Base-by-base conservation (phyloP, 768 basidiomycete species). In the Suillus ampliporus region DNA sequence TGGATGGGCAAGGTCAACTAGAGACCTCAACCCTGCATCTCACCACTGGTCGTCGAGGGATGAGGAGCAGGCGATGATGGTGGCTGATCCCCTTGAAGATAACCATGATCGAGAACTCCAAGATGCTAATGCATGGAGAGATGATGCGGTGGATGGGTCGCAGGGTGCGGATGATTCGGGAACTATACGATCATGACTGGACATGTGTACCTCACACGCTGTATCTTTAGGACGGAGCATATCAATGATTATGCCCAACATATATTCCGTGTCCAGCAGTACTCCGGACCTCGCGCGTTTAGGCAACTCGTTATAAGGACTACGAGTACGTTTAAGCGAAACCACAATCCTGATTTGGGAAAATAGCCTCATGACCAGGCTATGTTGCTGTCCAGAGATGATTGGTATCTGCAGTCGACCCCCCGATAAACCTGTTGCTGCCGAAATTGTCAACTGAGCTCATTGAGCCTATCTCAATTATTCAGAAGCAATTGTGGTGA, bases 1-100 rank as follows among this genome's bases (percentile, higher is more conserved):
- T 62, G 67, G 68, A 52, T 70, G 73, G 47, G 52, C 61, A 23
- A 28, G 34, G 19, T 58, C 64, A 44, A 57, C 57, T 14, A 41
- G 67, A 34, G 56, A 41, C 56, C 14, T 71, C 6, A 74, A 74
- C 37, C 2, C 66, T 35, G 1, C 69, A 48, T 74, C 74, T 6
- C 74, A 74, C 31, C 73, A 76, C 43, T 74, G 73, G 73, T 67
- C 71, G 13, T 71, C 74, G 31, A 67, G 75, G 65, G 73, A 76
- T 9, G 74, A 75, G 38, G 73, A 73, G 35, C 71, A 68, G 37
- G 75, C 71, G 10, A 54, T 73, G 5, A 66, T 70, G 21, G 31
- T 5, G 28, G 40, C 63, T n/a, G 72, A 74, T 46, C 67, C 72
- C 31, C 72, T 71, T 28, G 74, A 74, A 47, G 68, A 63, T 23